These are phyloP conservation scores for Afroboletus lepidellus DNA, from an alignment of 1,284 basidiomycete genomes.

Conservation along the genomic window DNA sequence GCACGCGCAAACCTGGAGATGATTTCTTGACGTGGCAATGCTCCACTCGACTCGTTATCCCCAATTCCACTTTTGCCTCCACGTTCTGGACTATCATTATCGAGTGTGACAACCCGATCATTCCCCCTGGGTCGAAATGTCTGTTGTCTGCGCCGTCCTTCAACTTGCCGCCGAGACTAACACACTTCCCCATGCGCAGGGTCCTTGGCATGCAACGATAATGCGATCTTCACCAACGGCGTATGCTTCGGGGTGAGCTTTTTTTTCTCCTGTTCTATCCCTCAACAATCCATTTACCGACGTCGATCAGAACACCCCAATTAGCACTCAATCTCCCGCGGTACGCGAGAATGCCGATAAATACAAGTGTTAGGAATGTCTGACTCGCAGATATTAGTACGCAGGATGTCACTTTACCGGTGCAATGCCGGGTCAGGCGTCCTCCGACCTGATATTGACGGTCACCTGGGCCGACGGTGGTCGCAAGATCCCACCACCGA, in stretches of 20 bases:
- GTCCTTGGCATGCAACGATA: conserved; percentile 5
- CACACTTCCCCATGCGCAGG: neutral
- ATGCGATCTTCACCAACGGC: conserved; percentile 5
- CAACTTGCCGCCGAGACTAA: too few relatives aligned
- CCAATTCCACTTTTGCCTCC: neutral
- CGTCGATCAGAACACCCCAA: neutral
- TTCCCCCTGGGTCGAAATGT: conserved; percentile 6
- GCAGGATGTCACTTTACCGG: conserved; percentile 16
- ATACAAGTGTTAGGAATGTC: neutral
- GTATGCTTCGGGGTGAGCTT: conserved; percentile 5
- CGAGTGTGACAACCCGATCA: conserved; percentile 7
- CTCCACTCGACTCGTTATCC: conserved; percentile 2
- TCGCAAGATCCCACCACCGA: conserved; percentile 3
- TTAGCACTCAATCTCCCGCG: conserved; percentile 1
- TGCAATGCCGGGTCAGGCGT: neutral
- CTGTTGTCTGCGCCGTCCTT: too few relatives aligned
- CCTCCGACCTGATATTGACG: neutral
- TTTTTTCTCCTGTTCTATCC: neutral
- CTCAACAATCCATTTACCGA: neutral
- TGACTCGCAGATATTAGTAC: conserved; percentile 1
- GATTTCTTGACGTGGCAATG: conserved; percentile 3
- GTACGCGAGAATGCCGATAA: neutral
- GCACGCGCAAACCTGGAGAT: neutral
- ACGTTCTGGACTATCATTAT: conserved; percentile 12
- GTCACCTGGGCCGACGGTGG: conserved; percentile 9